phyloP scores from a whole-genome alignment of 2,329 filamentous ascomycete genomes.

The Leptographium procerum region DNA sequence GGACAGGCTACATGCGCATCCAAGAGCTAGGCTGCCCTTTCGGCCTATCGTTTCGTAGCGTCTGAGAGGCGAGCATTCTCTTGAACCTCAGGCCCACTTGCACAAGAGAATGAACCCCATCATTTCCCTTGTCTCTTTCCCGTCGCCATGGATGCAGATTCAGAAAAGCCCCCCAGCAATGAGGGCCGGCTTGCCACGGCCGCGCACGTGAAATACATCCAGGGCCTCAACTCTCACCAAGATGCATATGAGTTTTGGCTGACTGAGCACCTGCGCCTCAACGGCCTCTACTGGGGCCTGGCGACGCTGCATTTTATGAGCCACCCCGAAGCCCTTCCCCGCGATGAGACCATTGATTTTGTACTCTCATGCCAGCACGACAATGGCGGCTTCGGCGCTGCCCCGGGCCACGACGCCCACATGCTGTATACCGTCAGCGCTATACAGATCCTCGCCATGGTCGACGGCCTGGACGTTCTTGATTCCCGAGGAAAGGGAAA shows the following conservation, averaged over 20 bases:
- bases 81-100: not conserved
- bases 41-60: not conserved
- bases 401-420: constrained; percentile 88
- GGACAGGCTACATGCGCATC: not conserved
- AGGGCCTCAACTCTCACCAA: constrained; percentile 79
- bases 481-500: constrained; percentile 61
- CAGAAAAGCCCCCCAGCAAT: constrained; percentile 25
- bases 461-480: constrained; percentile 76
- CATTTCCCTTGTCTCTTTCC: not conserved
- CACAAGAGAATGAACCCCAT: not conserved
- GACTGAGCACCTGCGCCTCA: constrained; percentile 90
- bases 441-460: constrained; percentile 79
- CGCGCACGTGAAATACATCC: constrained; percentile 81
- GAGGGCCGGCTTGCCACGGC: constrained; percentile 34
- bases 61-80: not conserved
- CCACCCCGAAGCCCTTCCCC: constrained; percentile 69
- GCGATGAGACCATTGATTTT: constrained; percentile 74
- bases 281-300: constrained; percentile 93
- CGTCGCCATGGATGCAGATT: constrained; percentile 20
- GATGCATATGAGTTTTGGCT: constrained; percentile 97
- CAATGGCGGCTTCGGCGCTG: constrained; percentile 84
- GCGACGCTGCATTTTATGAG: constrained; percentile 78
- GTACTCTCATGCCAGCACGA: constrained; percentile 90
- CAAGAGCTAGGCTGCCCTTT: not conserved
- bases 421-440: constrained; percentile 94